Evolutionary conservation across 2,329 filamentous ascomycete species (phyloP), one percentile per base, ranked within the genome.

Genomic region (Mycocentrospora acerina): DNA sequence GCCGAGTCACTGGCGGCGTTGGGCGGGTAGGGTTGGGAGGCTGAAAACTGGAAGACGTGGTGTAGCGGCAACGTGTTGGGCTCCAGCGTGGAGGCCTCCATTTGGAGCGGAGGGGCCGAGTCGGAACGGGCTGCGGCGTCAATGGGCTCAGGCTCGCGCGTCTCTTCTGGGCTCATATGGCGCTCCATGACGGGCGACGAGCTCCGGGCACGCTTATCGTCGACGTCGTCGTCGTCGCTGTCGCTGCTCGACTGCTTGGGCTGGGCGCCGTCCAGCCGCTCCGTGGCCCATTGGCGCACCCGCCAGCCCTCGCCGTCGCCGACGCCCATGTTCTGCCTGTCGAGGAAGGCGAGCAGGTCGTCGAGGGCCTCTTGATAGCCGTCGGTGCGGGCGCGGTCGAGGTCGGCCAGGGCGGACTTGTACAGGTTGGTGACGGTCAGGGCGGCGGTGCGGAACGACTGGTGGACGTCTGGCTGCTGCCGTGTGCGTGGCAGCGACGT

Each of bases 341-440:
- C 90, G 37, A 97, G 72, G 53, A 95, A 94, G 12, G 77, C 70
- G n/a, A 96, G 72, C 4, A 98, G 74, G 53, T 97, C 91, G 49
- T 96, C 89, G 25, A 98, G 74, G 25, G 90, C 94, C 62, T 97
- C 90, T 66, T 96, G 90, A 57, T 96, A 97, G 17, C 93, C 93
- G 26, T 90, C 85, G 34, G 80, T 72, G 33, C 88, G 82, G 31
- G 89, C 83, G 57, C 84, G 83, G 33, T 84, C 77, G 64, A 93
- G 84, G 32, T 88, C 86, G 22, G 82, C 77, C 10, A 88, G 85
- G 3, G 91, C 91, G 26, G 85, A 90, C 70, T 95, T 96, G 74
- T 97, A 97, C 11, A 98, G 82, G 60, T 94, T 95, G 32, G 93
- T 97, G 38, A 97, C 90, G 5, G 90, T 95, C 24, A 96, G 77